Evolutionary conservation across 768 basidiomycete genomes (phyloP), one percentile per base, ranked within the genome.

Genomic region (Termitomyces sp.): DNA sequence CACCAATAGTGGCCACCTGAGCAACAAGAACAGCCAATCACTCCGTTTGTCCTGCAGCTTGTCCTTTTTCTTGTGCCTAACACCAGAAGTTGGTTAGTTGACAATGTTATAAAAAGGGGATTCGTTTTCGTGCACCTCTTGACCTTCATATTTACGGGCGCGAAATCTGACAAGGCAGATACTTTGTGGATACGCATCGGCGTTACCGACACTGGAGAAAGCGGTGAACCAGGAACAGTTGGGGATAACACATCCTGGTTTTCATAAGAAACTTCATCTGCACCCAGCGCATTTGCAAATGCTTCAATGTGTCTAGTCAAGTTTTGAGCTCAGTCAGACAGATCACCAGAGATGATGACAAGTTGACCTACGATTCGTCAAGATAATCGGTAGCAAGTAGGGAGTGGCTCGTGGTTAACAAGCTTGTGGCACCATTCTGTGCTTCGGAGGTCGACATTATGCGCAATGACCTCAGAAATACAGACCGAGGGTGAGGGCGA

Each of bases 1-100:
- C 63, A 93, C 92, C 64, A 97, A 75, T 31, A 96, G 73, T 1
- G 95, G 93, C 93, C 93, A 95, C 59, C 94, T 80, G 22, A 95
- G 75, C 27, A 95, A 71, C 42, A 93, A 75, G 67, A 85, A 95
- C 36, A 88, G 70, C 79, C 84, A 87, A 58, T 93, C 93, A 66
- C 84, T 85, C 62, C 75, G 75, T 65, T 77, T 81, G 42, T 71
- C 88, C 66, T 87, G 86, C 20, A 68, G 44, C 64, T 70, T 73
- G 37, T 68, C 65, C 63, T 69, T 75, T 63, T 75, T 79, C 54
- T 66, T 72, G 37, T 69, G 69, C 45, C 71, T 73, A 33, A 8
- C 45, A 44, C 50, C 47, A 7, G 18, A 42, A 15, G 1, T 44
- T 31, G 27, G 11, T 55, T 20, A 30, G 11, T 55, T 20, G 46